A percentile compares a stretch with the other conserved stretches of the same genome.
Evolutionary conservation across 73 alveolate species (phyloP).

Genomic region (Paramecium octaurelia): DNA sequence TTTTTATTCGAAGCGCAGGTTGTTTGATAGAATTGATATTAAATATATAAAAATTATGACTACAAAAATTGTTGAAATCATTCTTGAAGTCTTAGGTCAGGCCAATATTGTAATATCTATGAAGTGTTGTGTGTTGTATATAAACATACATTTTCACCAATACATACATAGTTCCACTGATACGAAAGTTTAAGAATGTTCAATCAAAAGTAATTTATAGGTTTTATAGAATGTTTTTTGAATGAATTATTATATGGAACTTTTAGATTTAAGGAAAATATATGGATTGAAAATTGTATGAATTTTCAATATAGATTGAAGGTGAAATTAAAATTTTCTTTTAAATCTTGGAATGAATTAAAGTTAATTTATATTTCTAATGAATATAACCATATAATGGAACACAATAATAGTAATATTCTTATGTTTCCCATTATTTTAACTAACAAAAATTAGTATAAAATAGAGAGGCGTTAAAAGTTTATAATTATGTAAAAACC

Average conservation of each 20-base stretch:
- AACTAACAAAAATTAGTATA: too few relatives aligned
- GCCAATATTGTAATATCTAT: slow-evolving; percentile 48
- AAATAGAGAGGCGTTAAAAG: too few relatives aligned
- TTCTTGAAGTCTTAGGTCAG: slow-evolving; percentile 39
- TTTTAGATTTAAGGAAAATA: slow-evolving; percentile 44
- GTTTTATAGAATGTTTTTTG: slow-evolving; percentile 59
- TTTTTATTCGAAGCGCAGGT: background rate
- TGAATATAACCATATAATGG: too few relatives aligned
- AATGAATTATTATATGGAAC: slow-evolving; percentile 52
- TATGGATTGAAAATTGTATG: slow-evolving; percentile 36
- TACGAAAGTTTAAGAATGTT: slow-evolving; percentile 56
- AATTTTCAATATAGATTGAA: background rate
- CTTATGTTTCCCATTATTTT: too few relatives aligned
- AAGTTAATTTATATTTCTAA: too few relatives aligned
- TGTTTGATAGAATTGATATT: background rate
- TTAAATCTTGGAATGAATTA: background rate
- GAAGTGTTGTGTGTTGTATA: slow-evolving; percentile 33
- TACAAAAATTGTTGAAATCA: slow-evolving; percentile 39
- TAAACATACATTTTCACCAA: slow-evolving; percentile 23
- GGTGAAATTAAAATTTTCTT: background rate
- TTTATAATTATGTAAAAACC: too few relatives aligned
- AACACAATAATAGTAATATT: too few relatives aligned
- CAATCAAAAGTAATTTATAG: slow-evolving; percentile 56
- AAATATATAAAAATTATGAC: slow-evolving; percentile 6
- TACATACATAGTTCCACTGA: slow-evolving; percentile 66